Base-by-base conservation (phyloP, 352 stramenopile species). In the Globisporangium spinosum region DNA sequence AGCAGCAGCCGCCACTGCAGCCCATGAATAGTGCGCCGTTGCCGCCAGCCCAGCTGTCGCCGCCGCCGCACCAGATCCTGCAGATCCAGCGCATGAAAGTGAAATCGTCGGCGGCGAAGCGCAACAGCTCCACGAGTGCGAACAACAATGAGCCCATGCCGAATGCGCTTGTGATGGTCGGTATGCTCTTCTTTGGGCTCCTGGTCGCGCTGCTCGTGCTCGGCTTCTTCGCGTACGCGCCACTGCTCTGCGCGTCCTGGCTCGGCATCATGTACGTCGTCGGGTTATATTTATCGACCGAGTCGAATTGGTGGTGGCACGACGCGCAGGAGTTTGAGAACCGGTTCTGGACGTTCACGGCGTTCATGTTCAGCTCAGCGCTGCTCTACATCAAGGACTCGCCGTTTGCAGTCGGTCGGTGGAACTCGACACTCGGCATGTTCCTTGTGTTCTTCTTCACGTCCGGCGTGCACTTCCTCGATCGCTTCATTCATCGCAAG, bases 251-350 rank as follows among this genome's bases (percentile, higher is more conserved):
- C 59, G 83, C 81, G 53, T 93, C 83, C 10, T 93, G 83, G 80
- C 73, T 92, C 63, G 87, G 81, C 38, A 89, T 95, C 62, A 74
- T 93, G 68, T 93, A 95, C 68, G 79, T 95, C 65, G 85, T 95
- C 40, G 82, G 79, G 4, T 73, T 95, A 22, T 95, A 93, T 70
- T 72, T 95, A 64, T 89, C 83, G 32, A 93, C 84, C 49, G 87
- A 95, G 62, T 89, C 82, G 51, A 89, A 90, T 49, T 96, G 87
- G 87, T 83, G 85, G 62, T 94, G 85, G 82, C 87, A 95, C 76
- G 83, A 95, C 67, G 87, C 89, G 20, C 88, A 97, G 69, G 96
- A 98, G 79, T 98, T 98, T 70, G 96, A 99, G 77, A 99, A 99
- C 83, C 86, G 95, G 68, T 99, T 99, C 74, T 98, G 95, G 96